Evolutionary conservation across 1,139 yeast species (phyloP), one percentile per base, ranked within the genome.

Genomic region (Zygotorulaspora mrakii): DNA sequence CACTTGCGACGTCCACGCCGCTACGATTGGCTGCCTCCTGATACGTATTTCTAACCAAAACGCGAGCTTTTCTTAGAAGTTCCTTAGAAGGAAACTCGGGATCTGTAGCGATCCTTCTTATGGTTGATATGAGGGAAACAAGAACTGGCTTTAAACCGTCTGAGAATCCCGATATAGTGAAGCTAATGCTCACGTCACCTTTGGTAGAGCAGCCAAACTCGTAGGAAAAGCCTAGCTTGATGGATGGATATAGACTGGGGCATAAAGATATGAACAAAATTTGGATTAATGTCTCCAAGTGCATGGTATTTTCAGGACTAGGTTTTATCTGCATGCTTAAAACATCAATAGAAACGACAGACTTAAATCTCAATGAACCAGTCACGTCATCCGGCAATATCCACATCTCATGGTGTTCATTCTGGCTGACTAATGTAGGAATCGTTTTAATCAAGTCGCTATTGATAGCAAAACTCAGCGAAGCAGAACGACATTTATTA

Each of bases 191-290:
- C 1, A 70, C 67, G 32, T 70, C 73, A 5, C 80, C 77, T 43
- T 71, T 70, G 16, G 65, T 48, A 3, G 79, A 73, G 0, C 85
- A 72, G 28, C 60, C 66, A 0, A 79, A 45, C 14, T 73, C 77
- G 75, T 81, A 81, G 1, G 73, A 62, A 49, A 69, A 78, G 2
- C 78, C 76, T 9, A 77, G 47, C 17, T 67, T 53, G 42, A 77
- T 75, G 0, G 79, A 69, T 0, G 71, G 68, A 52, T 79, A 80
- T 2, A 82, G 49, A 3, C 48, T 49, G 1, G 62, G 54, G n/a
- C 67, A 57, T 1, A 79, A 53, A 6, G 57, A 50, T 2, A 54
- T 47, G n/a, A 69, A 73, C 5, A 77, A 46, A 2, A 76, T 35
- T 39, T 73, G 77, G 12, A 71, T 66, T 2, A 80, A 45, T 7